Evolutionary conservation across 306 rosid genomes (phyloP).

Genomic region (Prunus campanulata): DNA sequence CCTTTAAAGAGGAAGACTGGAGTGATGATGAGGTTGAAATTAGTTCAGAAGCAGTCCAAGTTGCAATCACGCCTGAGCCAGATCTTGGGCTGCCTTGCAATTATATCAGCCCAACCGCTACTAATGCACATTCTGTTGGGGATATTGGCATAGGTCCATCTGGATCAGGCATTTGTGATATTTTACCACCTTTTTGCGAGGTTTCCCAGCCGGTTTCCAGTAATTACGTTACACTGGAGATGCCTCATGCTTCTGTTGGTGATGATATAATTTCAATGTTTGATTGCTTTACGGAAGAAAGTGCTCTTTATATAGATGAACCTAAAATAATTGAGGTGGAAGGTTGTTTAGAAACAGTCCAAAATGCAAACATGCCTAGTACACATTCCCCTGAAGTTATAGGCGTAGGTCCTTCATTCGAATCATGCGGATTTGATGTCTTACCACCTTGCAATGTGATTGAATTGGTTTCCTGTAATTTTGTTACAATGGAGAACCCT

Average conservation of each 20-base stretch:
- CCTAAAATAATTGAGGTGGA: not conserved
- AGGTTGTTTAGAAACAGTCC: not conserved
- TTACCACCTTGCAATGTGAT: constrained; percentile 5
- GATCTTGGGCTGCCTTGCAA: constrained; percentile 11
- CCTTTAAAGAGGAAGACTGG: constrained; percentile 69
- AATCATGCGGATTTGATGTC: constrained; percentile 24
- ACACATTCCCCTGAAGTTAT: not conserved
- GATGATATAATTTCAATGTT: constrained; percentile 13
- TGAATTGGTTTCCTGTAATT: constrained; percentile 2
- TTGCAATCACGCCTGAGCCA: constrained; percentile 13
- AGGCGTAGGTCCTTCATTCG: constrained; percentile 12
- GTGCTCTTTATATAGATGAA: not conserved
- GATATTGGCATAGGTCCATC: constrained; percentile 26
- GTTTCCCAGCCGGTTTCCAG: constrained; percentile 19
- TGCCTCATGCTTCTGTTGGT: not conserved
- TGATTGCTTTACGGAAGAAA: constrained; percentile 5
- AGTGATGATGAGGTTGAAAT: constrained; percentile 38
- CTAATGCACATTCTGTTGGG: constrained; percentile 19
- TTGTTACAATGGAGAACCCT: constrained; percentile 11
- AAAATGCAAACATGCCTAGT: not conserved
- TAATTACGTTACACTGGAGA: not conserved
- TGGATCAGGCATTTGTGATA: constrained; percentile 36
- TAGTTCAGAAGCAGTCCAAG: constrained; percentile 20
- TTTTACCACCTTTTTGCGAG: constrained; percentile 17
- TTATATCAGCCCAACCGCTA: constrained; percentile 17